A percentile compares a stretch with the other conserved stretches of the same genome.
These are phyloP conservation scores for Polychytrium aggregatum DNA, from an alignment of 192 early-diverging fungal species.

Conservation along the genomic window DNA sequence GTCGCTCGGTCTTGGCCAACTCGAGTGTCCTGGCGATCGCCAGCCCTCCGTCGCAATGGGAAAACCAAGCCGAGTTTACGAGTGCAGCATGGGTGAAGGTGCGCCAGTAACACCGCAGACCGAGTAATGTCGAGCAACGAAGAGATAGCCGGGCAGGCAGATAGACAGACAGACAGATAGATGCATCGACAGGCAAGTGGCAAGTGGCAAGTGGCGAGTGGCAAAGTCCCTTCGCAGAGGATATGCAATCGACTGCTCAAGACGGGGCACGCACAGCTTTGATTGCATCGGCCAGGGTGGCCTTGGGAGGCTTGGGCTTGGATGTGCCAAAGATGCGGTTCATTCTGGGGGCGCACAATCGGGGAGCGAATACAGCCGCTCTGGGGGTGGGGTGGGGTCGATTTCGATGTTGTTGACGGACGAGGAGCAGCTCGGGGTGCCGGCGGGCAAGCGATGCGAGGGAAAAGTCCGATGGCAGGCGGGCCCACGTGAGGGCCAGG, in stretches of 20 bases:
- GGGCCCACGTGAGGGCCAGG: too few relatives aligned
- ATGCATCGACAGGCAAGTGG: neutral
- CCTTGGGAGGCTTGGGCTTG: slow-evolving; percentile 72
- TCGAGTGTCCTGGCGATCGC: neutral
- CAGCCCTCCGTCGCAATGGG: neutral
- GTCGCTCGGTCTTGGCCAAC: neutral
- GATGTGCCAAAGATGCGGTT: slow-evolving; percentile 87
- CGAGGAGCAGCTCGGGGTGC: too few relatives aligned
- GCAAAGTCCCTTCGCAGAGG: slow-evolving; percentile 1
- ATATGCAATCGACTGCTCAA: neutral
- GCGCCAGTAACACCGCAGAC: neutral
- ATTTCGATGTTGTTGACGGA: too few relatives aligned
- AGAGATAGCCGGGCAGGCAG: neutral
- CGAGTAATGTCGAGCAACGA: neutral
- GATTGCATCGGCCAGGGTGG: slow-evolving; percentile 84
- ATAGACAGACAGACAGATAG: neutral
- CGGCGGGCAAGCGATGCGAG: too few relatives aligned
- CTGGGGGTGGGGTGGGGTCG: too few relatives aligned
- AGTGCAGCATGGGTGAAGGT: too few relatives aligned
- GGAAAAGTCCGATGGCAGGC: too few relatives aligned
- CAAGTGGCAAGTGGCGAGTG: too few relatives aligned
- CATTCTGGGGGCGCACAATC: slow-evolving; percentile 18
- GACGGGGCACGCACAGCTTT: slow-evolving; percentile 28
- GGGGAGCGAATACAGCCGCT: too few relatives aligned
- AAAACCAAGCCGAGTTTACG: too few relatives aligned